Base-by-base conservation (phyloP, 2,329 filamentous ascomycete species). In the Coniochaeta hoffmannii region DNA sequence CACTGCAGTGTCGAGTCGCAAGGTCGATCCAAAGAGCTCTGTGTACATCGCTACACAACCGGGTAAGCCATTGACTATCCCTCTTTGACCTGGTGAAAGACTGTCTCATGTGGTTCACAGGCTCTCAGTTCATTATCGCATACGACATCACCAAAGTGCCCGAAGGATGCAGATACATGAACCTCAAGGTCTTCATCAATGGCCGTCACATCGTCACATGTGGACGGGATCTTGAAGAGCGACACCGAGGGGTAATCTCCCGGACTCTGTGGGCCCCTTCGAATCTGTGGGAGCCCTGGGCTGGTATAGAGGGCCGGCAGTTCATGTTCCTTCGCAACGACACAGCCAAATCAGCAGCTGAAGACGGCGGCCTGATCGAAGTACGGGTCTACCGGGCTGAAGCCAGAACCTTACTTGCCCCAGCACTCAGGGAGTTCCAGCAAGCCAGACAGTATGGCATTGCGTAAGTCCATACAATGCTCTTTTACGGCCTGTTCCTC, bases 101-200 rank as follows among this genome's bases (percentile, higher is more conserved):
- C 9, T 28, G 26, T 26, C 49, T 51, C 28, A 51, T 10, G 22
- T 12, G 22, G 38, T 56, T 22, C 62, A 4, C 51, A 82, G 80
- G 76, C 2, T 70, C 74, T 14, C 75, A 74, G n/a, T 84, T 84
- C 58, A 76, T 72, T 60, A 65, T 85, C 41, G 71, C 73, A 30
- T 84, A 82, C 61, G 64, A 63, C 6, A 63, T 83, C 57, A 64
- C 64, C 50, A 67, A 64, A 44, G 60, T 56, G 7, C 60, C 65
- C 1, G 68, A 68, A 1, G 60, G 62, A 17, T 66, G 71, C 36
- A 67, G 63, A 53, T 76, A 73, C 58, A 64, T 82, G 10, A 80
- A 77, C 66, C 83, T 83, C 67, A 82, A 79, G 61, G 65, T 83
- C 53, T 71, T 71, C 55, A 73, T 83, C 63, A 83, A 85, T 58